Conservation (phyloP, 1,139 yeast species). For the Blastobotrys malaysiensis region DNA sequence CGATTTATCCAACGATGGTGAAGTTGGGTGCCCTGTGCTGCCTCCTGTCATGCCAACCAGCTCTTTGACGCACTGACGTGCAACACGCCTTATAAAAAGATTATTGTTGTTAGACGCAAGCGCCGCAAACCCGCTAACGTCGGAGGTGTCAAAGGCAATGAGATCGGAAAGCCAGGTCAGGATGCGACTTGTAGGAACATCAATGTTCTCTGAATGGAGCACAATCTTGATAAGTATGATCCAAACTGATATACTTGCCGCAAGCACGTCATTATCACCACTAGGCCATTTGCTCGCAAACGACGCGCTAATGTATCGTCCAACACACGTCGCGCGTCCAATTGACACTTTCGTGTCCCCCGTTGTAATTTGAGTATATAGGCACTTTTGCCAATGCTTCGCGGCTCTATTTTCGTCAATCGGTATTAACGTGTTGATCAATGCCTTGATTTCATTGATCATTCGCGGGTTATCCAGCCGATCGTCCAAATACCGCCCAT, state of each 20-base stretch:
- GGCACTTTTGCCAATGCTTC: not conserved
- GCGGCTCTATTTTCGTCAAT: not conserved
- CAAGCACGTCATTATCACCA: not conserved
- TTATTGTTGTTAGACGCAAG: slow-evolving; percentile 5
- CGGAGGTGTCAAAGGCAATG: not conserved
- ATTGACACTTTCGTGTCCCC: not conserved
- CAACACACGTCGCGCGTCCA: not conserved
- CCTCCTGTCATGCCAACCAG: slow-evolving; percentile 8
- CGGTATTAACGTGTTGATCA: not conserved
- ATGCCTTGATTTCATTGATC: not conserved
- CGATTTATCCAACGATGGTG: not conserved
- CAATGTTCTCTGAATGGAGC: not conserved
- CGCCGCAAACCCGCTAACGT: slow-evolving; percentile 13
- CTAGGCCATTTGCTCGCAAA: not conserved
- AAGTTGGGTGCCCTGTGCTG: not conserved
- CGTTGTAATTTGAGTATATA: not conserved
- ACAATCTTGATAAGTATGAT: not conserved
- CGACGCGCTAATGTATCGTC: not conserved
- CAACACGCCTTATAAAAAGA: slow-evolving; percentile 9
- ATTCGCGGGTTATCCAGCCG: not conserved
- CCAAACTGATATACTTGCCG: not conserved
- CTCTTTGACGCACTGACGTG: slow-evolving; percentile 16
- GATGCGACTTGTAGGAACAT: slow-evolving; percentile 4
- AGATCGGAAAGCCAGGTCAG: slow-evolving; percentile 9
- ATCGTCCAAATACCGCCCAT: not conserved